These are phyloP conservation scores for Quercus bicolor DNA, from an alignment of 306 rosid genomes.

Conservation along the genomic window DNA sequence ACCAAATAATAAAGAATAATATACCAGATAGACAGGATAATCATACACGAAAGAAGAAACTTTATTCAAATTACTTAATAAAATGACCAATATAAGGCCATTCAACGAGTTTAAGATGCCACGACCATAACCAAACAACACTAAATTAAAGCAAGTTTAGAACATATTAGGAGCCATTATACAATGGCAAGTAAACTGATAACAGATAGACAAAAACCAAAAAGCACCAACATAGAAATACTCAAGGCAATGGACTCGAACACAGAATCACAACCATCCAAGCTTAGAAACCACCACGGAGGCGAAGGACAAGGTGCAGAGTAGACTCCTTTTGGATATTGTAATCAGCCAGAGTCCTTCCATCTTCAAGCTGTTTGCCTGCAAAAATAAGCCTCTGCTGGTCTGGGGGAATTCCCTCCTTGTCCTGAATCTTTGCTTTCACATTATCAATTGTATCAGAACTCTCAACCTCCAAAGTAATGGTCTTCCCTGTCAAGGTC, in stretches of 20 bases:
- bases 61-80: neutral
- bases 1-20: neutral
- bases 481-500: conserved; percentile 32
- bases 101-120: neutral
- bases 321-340: conserved; percentile 38
- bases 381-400: conserved; percentile 32
- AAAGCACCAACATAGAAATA: neutral
- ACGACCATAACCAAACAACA: neutral
- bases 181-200: neutral
- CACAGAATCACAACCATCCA: neutral
- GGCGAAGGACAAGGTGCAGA: conserved; percentile 32
- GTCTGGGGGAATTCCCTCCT: conserved; percentile 34
- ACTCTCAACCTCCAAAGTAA: conserved; percentile 31
- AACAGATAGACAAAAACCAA: neutral
- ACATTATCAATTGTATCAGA: conserved; percentile 29
- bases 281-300: conserved; percentile 26
- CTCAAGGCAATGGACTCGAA: neutral
- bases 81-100: neutral
- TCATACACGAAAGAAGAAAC: neutral
- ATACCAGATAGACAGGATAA: neutral
- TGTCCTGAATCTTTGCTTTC: conserved; percentile 30
- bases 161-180: neutral
- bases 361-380: conserved; percentile 35
- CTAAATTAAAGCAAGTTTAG: neutral
- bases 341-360: conserved; percentile 32